Evolutionary conservation across 176 grass and related monocot species (phyloP).

Genomic region (Avena sativa): DNA sequence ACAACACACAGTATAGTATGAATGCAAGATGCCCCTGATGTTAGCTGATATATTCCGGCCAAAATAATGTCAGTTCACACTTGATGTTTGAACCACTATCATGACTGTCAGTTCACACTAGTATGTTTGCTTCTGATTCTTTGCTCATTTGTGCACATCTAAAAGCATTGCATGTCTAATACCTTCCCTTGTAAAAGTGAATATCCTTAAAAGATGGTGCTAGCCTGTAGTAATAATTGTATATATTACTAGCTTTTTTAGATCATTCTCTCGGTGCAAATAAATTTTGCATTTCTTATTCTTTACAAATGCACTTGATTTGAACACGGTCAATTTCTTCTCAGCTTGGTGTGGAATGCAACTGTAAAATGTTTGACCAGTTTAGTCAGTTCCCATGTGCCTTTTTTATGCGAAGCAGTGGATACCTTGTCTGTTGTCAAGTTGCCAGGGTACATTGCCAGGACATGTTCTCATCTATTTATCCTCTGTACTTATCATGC

Average conservation of each 20-base stretch:
- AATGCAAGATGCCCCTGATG: not conserved
- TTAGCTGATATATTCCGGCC: not conserved
- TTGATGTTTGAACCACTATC: too few relatives aligned
- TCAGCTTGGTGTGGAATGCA: not conserved
- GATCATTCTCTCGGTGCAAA: not conserved
- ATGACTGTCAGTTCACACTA: not conserved
- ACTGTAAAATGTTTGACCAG: not conserved
- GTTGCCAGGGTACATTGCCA: not conserved
- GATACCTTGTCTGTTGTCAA: not conserved
- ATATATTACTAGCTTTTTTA: not conserved
- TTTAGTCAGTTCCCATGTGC: not conserved
- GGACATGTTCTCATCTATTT: not conserved
- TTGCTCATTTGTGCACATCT: not conserved
- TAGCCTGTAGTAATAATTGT: not conserved
- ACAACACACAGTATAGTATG: not conserved
- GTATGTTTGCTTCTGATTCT: not conserved
- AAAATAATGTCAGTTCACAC: not conserved
- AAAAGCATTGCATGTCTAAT: not conserved
- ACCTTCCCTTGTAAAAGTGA: not conserved
- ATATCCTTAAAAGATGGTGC: not conserved
- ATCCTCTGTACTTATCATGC: not conserved
- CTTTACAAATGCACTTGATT: not conserved
- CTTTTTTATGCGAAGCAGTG: not conserved
- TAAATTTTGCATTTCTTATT: not conserved
- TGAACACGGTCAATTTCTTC: conserved; percentile 10